A percentile compares a stretch with the other conserved stretches of the same genome.
phyloP scores from a whole-genome alignment of 1,139 yeast genomes.

The Diutina catenulata region DNA sequence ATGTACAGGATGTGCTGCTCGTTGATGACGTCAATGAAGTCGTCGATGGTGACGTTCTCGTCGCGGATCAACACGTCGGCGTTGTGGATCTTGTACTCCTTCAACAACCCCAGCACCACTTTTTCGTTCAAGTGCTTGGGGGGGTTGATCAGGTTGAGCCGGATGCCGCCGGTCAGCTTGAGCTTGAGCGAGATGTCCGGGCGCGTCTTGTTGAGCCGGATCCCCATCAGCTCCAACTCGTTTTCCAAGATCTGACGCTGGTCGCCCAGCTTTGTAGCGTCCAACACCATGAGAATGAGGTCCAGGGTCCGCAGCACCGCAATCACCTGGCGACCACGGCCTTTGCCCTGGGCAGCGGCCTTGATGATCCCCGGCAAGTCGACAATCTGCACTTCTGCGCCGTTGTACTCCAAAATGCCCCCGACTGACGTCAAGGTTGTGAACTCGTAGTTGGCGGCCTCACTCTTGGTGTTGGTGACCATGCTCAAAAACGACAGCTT shows the following conservation, averaged over 20 bases:
- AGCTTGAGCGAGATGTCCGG: slow-evolving; percentile 75
- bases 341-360: slow-evolving; percentile 96
- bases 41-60: slow-evolving; percentile 84
- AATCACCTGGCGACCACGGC: slow-evolving; percentile 94
- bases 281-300: slow-evolving; percentile 82
- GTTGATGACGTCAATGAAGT: slow-evolving; percentile 84
- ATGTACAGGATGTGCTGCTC: slow-evolving; percentile 80
- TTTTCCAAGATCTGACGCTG: slow-evolving; percentile 79
- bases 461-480: slow-evolving; percentile 88
- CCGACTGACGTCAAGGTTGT: slow-evolving; percentile 96
- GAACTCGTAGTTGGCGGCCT: slow-evolving; percentile 89
- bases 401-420: slow-evolving; percentile 86
- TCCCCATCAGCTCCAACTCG: slow-evolving; percentile 90
- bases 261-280: slow-evolving; percentile 87
- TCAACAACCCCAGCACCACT: slow-evolving; percentile 61
- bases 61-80: slow-evolving; percentile 90
- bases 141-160: slow-evolving; percentile 69
- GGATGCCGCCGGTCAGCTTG: slow-evolving; percentile 87
- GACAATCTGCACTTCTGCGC: slow-evolving; percentile 92
- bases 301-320: slow-evolving; percentile 95
- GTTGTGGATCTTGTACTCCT: slow-evolving; percentile 83
- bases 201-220: slow-evolving; percentile 65
- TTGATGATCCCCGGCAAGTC: slow-evolving; percentile 96
- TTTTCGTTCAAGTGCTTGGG: slow-evolving; percentile 77
- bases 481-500: slow-evolving; percentile 80